Percentiles rank a stretch among this genome's conserved stretches.
phyloP scores from a whole-genome alignment of 495 filamentous ascomycete genomes.

The Daldinia caldariorum region DNA sequence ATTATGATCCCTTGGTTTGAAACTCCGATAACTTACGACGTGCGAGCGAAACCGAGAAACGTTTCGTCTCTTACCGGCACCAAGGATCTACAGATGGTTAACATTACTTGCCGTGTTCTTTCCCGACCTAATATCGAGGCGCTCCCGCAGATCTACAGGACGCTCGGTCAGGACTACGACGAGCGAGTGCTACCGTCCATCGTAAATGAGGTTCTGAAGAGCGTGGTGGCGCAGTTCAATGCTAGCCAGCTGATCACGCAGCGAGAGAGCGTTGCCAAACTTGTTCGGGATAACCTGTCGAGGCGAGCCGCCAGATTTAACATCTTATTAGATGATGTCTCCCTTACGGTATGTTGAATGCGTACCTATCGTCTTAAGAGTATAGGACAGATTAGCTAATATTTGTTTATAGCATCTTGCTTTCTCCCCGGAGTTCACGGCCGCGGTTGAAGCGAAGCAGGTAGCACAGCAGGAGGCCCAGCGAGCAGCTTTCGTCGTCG shows the following conservation, averaged over 20 bases:
- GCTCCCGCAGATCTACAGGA: conserved; percentile 95
- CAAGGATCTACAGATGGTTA: conserved; percentile 99
- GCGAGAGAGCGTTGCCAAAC: conserved; percentile 90
- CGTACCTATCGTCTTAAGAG: background rate
- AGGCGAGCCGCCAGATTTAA: conserved; percentile 94
- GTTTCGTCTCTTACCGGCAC: conserved; percentile 97
- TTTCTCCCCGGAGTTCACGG: conserved; percentile 99
- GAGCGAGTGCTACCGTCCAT: conserved; percentile 97
- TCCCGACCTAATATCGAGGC: conserved; percentile 87
- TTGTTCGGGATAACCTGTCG: conserved; percentile 93
- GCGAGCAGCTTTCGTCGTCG: conserved; percentile 94
- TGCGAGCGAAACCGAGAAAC: conserved; percentile 95
- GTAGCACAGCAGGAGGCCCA: conserved; percentile 99
- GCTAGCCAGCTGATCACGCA: conserved; percentile 98
- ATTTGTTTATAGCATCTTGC: conserved; percentile 79
- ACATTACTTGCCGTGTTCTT: conserved; percentile 99
- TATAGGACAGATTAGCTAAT: background rate
- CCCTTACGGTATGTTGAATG: conserved; percentile 78
- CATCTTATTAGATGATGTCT: conserved; percentile 97
- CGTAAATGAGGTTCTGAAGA: conserved; percentile 98
- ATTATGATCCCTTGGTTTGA: conserved; percentile 95
- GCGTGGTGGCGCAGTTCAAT: conserved; percentile 98
- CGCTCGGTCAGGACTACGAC: conserved; percentile 94
- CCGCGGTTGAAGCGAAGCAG: conserved; percentile 98
- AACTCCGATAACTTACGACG: conserved; percentile 95